Base-by-base conservation (phyloP, 371 early-diverging fungal species). In the Umbelopsis sp. region DNA sequence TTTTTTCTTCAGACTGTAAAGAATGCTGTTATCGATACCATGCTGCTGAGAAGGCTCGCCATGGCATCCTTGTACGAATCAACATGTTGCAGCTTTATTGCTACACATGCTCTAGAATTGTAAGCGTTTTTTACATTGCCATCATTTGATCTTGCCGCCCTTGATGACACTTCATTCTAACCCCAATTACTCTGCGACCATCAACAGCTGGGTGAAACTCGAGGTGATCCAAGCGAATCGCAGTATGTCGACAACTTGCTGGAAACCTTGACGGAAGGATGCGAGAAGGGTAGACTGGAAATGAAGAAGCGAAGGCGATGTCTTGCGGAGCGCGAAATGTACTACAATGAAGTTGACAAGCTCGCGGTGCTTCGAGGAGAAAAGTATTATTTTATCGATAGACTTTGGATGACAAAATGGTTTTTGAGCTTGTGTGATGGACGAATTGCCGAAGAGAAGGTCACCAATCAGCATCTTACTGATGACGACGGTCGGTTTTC, bases 391-490 rank as follows among this genome's bases (percentile, higher is more conserved):
- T 75, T 83, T 46, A 69, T 83, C 3, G 80, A 83, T 63, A 73
- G 83, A 44, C 37, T 77, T 4, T 83, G 83, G 83, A 51, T 80
- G 35, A 73, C 77, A 2, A 71, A 79, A 0, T 83, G 83, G 83
- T 83, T 83, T 66, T 70, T 83, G 50, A 69, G 79, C 16, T 64
- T 80, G 41, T 83, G 83, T 64, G 83, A 83, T 72, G 83, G 83
- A 44, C 77, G 79, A 46, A 69, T 79, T 37, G 80, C 78, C 0
- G 65, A 50, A 11, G 77, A 77, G 0, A 76, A 79, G 2, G 70
- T 83, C 29, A 72, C 69, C 9, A 83, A 83, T 64, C 35, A 69
- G 5, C 67, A 63, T 24, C 66, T 83, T n/a, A 78, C 76, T 22
- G 71, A 76, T 1, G 71, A 66, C 9, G 50, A 63, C 9, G 79